These are phyloP conservation scores for Xylaria grammica DNA, from an alignment of 495 filamentous ascomycete genomes.

Conservation along the genomic window DNA sequence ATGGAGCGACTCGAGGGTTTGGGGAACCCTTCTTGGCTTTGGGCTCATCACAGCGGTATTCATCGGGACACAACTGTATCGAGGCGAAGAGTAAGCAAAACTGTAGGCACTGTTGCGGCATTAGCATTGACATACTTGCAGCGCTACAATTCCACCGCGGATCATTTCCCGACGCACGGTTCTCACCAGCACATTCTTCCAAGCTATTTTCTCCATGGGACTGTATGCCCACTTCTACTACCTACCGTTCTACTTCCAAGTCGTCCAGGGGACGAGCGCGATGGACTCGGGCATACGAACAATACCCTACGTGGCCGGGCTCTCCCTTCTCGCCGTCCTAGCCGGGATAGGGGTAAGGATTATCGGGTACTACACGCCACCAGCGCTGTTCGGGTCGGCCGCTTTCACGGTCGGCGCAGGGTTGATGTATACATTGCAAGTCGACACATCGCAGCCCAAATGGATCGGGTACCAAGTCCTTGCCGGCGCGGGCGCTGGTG, in stretches of 20 bases:
- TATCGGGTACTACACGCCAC: conserved; percentile 60
- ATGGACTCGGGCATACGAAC: conserved; percentile 78
- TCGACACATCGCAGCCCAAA: conserved; percentile 47
- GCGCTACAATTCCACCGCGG: neutral
- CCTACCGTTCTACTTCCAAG: conserved; percentile 79
- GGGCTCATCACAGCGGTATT: conserved; percentile 43
- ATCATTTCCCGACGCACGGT: neutral
- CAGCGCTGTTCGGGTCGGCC: conserved; percentile 49
- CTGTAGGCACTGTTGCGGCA: neutral
- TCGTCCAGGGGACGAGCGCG: conserved; percentile 73
- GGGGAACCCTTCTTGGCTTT: conserved; percentile 27
- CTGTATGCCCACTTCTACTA: conserved; percentile 11
- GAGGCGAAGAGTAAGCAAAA: conserved; percentile 43
- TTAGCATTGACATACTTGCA: neutral
- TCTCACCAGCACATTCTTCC: neutral
- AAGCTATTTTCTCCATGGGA: neutral
- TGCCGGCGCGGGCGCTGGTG: conserved; percentile 50
- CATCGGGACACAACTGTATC: conserved; percentile 55
- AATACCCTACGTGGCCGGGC: conserved; percentile 72
- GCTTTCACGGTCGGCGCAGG: conserved; percentile 55
- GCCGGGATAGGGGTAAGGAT: conserved; percentile 49
- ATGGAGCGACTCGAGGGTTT: conserved; percentile 34
- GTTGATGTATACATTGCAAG: conserved; percentile 53
- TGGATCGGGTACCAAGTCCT: conserved; percentile 65
- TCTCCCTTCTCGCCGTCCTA: conserved; percentile 60